A percentile compares a stretch with the other conserved stretches of the same genome.
These are phyloP conservation scores for Hygrophorus russula DNA, from an alignment of 768 basidiomycete species.

Conservation along the genomic window DNA sequence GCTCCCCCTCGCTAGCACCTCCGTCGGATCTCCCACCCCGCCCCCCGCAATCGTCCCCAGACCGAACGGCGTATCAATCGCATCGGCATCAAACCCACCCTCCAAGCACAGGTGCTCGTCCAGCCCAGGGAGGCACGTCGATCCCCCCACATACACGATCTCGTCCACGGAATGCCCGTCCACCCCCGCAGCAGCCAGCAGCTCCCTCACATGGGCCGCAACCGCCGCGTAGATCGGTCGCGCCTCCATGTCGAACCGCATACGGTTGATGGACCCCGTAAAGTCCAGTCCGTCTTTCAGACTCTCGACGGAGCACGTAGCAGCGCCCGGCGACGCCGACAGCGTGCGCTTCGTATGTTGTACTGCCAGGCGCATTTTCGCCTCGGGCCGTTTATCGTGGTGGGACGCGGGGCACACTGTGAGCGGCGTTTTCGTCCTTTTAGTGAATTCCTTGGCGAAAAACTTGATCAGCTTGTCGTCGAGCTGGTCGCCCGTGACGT, in stretches of 20 bases:
- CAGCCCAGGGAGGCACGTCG: slow-evolving; percentile 63
- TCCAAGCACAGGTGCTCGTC: slow-evolving; percentile 40
- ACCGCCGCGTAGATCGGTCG: slow-evolving; percentile 50
- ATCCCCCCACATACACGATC: slow-evolving; percentile 72
- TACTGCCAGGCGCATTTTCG: slow-evolving; percentile 86
- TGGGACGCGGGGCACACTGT: slow-evolving; percentile 49
- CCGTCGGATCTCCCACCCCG: slow-evolving; percentile 67
- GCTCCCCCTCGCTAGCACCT: slow-evolving; percentile 66
- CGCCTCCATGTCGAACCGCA: slow-evolving; percentile 55
- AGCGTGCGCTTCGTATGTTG: slow-evolving; percentile 94
- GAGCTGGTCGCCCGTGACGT: slow-evolving; percentile 58
- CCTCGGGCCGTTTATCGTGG: slow-evolving; percentile 73
- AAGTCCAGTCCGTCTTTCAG: slow-evolving; percentile 91
- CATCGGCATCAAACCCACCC: slow-evolving; percentile 44
- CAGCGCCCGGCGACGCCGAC: slow-evolving; percentile 76
- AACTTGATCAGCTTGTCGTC: slow-evolving; percentile 79
- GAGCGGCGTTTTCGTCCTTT: slow-evolving; percentile 80
- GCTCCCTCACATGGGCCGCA: slow-evolving; percentile 33
- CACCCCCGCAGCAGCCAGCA: slow-evolving; percentile 39
- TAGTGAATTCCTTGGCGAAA: slow-evolving; percentile 93
- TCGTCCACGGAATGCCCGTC: slow-evolving; percentile 67
- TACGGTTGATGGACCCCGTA: slow-evolving; percentile 48
- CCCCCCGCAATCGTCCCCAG: slow-evolving; percentile 60
- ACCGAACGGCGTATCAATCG: slow-evolving; percentile 53
- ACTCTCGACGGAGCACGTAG: slow-evolving; percentile 86